A percentile compares a stretch with the other conserved stretches of the same genome.
These are phyloP conservation scores for Leptomonas seymouri DNA, from an alignment of 208 protist genomes.

Conservation along the genomic window DNA sequence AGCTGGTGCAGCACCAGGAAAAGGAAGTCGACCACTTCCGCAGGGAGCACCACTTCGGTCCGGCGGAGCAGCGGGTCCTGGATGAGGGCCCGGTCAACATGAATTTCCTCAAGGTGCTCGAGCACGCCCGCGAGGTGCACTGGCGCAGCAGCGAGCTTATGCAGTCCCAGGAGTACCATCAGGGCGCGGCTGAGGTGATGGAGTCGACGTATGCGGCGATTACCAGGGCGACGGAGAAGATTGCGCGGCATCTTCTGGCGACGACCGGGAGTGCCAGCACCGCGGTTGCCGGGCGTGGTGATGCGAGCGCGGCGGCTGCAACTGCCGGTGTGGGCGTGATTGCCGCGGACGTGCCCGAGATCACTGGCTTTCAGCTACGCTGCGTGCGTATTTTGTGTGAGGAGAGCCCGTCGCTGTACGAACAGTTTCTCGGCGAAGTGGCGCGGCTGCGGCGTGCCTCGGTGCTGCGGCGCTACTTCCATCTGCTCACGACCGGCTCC, in stretches of 20 bases:
- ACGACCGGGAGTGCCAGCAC: slow-evolving; percentile 26
- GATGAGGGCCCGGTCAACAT: slow-evolving; percentile 63
- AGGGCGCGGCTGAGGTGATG: slow-evolving; percentile 55
- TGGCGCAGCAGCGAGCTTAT: slow-evolving; percentile 63
- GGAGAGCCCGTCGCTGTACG: slow-evolving; percentile 63
- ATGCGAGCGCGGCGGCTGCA: not conserved
- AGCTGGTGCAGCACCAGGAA: slow-evolving; percentile 57
- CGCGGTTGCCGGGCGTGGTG: slow-evolving; percentile 16
- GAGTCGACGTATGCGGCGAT: slow-evolving; percentile 78
- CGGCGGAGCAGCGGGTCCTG: slow-evolving; percentile 62
- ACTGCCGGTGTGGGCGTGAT: slow-evolving; percentile 28
- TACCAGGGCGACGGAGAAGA: slow-evolving; percentile 58
- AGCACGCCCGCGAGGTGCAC: slow-evolving; percentile 64
- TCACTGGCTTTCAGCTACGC: slow-evolving; percentile 70
- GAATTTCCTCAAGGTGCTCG: slow-evolving; percentile 72
- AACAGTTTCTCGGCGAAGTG: slow-evolving; percentile 72
- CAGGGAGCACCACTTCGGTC: slow-evolving; percentile 64
- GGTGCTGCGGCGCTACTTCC: slow-evolving; percentile 84
- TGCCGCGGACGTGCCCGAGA: slow-evolving; percentile 63
- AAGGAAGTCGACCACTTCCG: slow-evolving; percentile 67
- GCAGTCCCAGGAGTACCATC: slow-evolving; percentile 59
- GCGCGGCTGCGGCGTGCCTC: slow-evolving; percentile 64
- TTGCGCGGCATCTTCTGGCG: slow-evolving; percentile 65
- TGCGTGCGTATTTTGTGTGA: slow-evolving; percentile 66
- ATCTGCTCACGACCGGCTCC: slow-evolving; percentile 82